Percentiles rank a stretch among this genome's conserved stretches.
These are phyloP conservation scores for Chlamydomonas eustigma DNA, from an alignment of 139 green algal species.

Conservation along the genomic window DNA sequence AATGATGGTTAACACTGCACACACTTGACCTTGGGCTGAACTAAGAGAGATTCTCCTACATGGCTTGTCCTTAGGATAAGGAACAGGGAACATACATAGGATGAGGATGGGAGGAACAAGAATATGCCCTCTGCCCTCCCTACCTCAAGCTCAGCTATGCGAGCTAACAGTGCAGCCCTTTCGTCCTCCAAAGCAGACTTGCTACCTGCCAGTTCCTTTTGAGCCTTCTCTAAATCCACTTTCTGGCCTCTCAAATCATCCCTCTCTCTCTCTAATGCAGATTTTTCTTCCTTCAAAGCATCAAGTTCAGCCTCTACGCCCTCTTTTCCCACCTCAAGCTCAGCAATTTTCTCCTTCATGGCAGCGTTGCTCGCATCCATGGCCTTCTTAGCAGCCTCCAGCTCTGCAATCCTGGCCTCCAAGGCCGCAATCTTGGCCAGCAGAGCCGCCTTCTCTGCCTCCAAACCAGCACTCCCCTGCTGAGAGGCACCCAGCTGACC, in stretches of 20 bases:
- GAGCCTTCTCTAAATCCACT: not conserved
- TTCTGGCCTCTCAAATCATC: not conserved
- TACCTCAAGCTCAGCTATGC: not conserved
- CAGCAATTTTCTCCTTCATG: slow-evolving; percentile 8
- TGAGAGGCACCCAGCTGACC: no score
- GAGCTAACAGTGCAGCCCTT: not conserved
- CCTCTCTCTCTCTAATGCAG: not conserved
- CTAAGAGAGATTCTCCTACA: no score
- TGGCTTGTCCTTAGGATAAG: no score
- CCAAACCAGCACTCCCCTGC: not conserved
- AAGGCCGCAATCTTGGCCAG: slow-evolving; percentile 11
- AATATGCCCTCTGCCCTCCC: not conserved
- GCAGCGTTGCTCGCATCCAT: slow-evolving; percentile 1
- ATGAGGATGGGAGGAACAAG: no score
- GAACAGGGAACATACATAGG: no score
- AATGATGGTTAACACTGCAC: no score
- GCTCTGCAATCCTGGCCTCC: not conserved
- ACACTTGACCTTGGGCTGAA: no score
- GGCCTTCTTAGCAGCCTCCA: not conserved
- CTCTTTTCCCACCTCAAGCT: slow-evolving; percentile 15
- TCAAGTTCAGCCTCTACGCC: not conserved
- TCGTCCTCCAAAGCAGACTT: not conserved
- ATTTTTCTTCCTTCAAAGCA: not conserved
- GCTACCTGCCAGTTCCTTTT: not conserved
- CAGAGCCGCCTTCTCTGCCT: not conserved